These are phyloP conservation scores for Azolla pinnata DNA, from an alignment of 75 land plant species.

Conservation along the genomic window DNA sequence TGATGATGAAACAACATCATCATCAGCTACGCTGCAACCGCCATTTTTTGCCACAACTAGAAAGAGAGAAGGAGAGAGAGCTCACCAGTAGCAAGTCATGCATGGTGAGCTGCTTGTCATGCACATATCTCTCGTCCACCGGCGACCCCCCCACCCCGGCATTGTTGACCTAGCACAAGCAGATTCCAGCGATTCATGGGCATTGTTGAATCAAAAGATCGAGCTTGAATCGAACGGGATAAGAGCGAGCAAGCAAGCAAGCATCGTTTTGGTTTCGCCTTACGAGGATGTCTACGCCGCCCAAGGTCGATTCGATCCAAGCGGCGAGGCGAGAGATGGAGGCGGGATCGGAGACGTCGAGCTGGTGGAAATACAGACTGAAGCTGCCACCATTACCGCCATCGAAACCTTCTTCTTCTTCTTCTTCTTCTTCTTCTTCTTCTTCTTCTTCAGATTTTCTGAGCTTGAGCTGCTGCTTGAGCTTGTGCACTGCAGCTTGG, in stretches of 20 bases:
- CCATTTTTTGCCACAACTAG: not conserved
- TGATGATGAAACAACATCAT: no score
- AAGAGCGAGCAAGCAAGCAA: not conserved
- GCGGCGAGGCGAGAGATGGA: slow-evolving; percentile 38
- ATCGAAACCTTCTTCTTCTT: no score
- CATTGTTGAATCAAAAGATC: not conserved
- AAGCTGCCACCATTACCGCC: no score
- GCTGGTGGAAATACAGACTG: slow-evolving; percentile 30
- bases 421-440: no score
- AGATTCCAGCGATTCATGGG: not conserved
- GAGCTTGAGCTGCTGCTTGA: no score
- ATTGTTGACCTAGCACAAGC: slow-evolving; percentile 10
- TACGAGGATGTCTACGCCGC: slow-evolving; percentile 55
- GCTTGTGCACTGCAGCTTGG: no score
- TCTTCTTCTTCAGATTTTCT: no score
- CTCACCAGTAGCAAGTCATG: slow-evolving; percentile 1
- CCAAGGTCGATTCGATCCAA: slow-evolving; percentile 31
- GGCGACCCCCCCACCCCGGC: slow-evolving; percentile 5
- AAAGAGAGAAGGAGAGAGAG: no score
- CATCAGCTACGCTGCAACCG: not conserved
- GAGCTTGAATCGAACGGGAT: no score
- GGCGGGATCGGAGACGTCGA: slow-evolving; percentile 30
- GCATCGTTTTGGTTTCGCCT: not conserved
- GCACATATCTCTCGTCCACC: slow-evolving; percentile 4
- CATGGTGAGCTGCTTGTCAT: not conserved